A percentile compares a stretch with the other conserved stretches of the same genome.
phyloP scores from a whole-genome alignment of 2,329 filamentous ascomycete species.

The Escovopsis weberi region DNA sequence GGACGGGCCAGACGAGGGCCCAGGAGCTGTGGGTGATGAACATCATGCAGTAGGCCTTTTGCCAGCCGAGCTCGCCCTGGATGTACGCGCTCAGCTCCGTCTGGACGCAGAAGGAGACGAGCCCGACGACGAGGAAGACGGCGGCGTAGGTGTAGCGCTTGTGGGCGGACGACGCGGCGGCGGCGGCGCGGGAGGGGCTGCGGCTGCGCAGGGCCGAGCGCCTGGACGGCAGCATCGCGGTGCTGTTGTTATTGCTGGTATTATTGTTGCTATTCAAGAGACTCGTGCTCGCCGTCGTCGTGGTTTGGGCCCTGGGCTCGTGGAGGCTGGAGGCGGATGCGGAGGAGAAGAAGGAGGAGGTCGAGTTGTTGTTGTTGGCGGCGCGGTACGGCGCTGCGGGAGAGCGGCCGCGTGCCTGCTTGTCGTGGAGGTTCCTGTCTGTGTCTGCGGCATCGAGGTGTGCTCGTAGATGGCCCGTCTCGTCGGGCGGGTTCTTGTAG shows the following conservation, averaged over 20 bases:
- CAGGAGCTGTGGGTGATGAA: conserved; percentile 95
- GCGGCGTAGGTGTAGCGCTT: conserved; percentile 79
- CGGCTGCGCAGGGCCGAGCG: conserved; percentile 61
- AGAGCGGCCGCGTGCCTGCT: too few species aligned
- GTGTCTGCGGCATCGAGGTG: conserved; percentile 1
- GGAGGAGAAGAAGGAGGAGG: conserved; percentile 13
- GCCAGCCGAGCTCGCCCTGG: conserved; percentile 81
- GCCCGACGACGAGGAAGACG: conserved; percentile 67
- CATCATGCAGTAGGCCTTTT: conserved; percentile 99
- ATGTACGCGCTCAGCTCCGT: conserved; percentile 94
- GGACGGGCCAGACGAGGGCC: conserved; percentile 74
- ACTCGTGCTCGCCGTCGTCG: not conserved
- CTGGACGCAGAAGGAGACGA: conserved; percentile 83
- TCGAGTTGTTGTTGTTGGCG: not conserved
- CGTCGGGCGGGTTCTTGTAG: too few species aligned
- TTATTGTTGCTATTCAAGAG: conserved; percentile 6
- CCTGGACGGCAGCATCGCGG: not conserved
- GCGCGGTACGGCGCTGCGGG: too few species aligned
- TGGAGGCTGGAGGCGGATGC: conserved; percentile 5
- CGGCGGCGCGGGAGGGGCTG: conserved; percentile 44
- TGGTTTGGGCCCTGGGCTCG: not conserved
- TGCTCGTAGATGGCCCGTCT: not conserved
- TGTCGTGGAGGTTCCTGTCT: not conserved
- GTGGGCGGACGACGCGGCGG: conserved; percentile 35
- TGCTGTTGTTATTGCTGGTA: conserved; percentile 9